Base-by-base conservation (phyloP, 441 rosid species). In the Brassica hybrid region DNA sequence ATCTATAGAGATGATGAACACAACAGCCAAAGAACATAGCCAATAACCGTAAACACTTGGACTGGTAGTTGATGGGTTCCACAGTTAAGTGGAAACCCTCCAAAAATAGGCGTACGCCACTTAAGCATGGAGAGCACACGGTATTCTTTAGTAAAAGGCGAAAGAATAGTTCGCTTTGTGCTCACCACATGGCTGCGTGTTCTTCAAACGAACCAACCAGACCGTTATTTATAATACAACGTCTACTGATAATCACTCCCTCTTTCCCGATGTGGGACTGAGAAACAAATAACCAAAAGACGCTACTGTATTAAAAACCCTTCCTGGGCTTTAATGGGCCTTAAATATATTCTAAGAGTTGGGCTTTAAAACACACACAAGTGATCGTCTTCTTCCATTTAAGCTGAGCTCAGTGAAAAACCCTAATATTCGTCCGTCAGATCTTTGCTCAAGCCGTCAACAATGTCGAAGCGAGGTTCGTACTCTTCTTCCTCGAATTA, bases 391-490 rank as follows among this genome's bases (percentile, higher is more conserved):
- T 45, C 52, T 45, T 45, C 52, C 16, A 13, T 12, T 12, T 10
- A 38, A 38, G 45, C 45, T 30, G 45, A 8, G 45, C 11, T 8
- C 11, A 38, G 45, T 43, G n/a, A 13, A 48, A 48, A 8, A 11
- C 2, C 71, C 71, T 54, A 63, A 17, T 0, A 0, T 1, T 2
- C 0, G 0, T 0, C 1, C n/a, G 0, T 0, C 57, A 43, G 69
- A 2, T 19, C 3, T 10, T 27, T 12, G 6, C 6, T 62, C 56
- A 54, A 41, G 79, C 72, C 71, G 82, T 76, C 58, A 16, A 86
- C 74, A 75, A 91, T 91, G 97, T 91, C 97, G 91, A 91, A 91
- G 87, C 87, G 97, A 84, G 94, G 91, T 88, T 41, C 16, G 63
- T 32, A 10, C 5, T 69, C n/a, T 27, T 36, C 61, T 6, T 17